Evolutionary conservation across 2,329 filamentous ascomycete species (phyloP), one percentile per base, ranked within the genome.

Genomic region (Pestalotiopsis sp.): DNA sequence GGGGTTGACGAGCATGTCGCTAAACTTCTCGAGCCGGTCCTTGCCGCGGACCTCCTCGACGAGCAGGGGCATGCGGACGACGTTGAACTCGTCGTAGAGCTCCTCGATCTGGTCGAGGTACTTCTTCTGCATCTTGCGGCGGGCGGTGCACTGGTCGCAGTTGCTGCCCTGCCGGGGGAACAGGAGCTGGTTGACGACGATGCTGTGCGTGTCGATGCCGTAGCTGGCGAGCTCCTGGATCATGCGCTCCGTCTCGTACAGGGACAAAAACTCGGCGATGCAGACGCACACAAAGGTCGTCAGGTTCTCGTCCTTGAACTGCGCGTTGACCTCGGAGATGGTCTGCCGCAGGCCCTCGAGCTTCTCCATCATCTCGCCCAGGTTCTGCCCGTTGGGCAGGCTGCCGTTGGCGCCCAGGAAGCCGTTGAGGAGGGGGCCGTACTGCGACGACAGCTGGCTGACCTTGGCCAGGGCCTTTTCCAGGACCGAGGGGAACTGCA

Each of bases 211-310:
- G 80, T 99, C 96, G 78, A 99, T 99, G 76, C 91, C 86, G 83
- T 97, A 99, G 79, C 88, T 92, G 61, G 94, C 91, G 70, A 99
- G 86, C 84, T 99, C 96, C 85, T 99, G 96, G 75, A 99, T 98
- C 96, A 99, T 98, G 75, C 96, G 92, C 85, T 99, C 96, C 70
- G 96, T 99, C 86, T 99, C 96, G 84, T 99, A 99, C 65, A 99
- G 86, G 48, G 91, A 94, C 75, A 99, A 81, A 84, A 99, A 99
- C 82, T 99, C 96, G 65, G 96, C 93, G 79, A 99, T 99, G 81
- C 96, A 97, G 69, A 99, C 96, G 79, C 96, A 98, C 66, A 99
- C 94, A 77, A 99, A 99, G 0, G 96, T 99, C 24, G 94, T 98
- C 75, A 98, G 88, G 72, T 94, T 92, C 67, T 96, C 91, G 78